Evolutionary conservation across 2,329 filamentous ascomycete genomes (phyloP), one percentile per base, ranked within the genome.

Genomic region (Gnomoniopsis smithogilvyi): DNA sequence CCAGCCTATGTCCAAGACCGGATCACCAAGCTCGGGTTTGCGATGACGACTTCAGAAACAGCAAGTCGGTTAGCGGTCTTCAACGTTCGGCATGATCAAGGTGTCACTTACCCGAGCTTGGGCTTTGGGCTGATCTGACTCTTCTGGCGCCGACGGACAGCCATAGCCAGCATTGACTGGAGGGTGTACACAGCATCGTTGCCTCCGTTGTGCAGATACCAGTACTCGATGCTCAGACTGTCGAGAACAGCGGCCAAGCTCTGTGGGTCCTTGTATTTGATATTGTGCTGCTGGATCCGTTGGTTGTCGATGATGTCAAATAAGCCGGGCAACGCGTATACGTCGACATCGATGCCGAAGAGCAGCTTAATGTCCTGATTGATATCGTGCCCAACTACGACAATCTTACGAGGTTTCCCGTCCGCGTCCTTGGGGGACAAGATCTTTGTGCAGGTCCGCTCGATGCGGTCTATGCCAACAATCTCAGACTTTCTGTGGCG

Each of bases 101-200:
- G 34, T 26, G 21, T 19, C 12, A 49, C 56, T 24, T 43, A 59
- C 53, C 30, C 22, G n/a, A 2, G 45, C 55, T 60, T 55, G 24
- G 53, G 50, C 38, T 62, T 46, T 10, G 51, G 51, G 2, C 63
- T 54, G 15, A 60, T 50, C 14, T 69, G 56, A 33, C 70, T 71
- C 48, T 59, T 50, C 52, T 67, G 55, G 1, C 74, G 70, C 26
- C 69, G 71, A 8, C 68, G 63, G 2, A 79, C 70, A 19, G 78
- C 80, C 61, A 91, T 81, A 6, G 76, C 83, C 7, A 96, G 71
- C 79, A 95, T 83, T 8, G 86, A 88, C 62, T 88, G 86, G 63
- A 96, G 73, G 0, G 91, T 94, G 69, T 89, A 95, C 1, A 86
- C 82, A 0, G 92, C 92, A 69, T 96, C 92, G 64, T 96, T 96